These are phyloP conservation scores for Dichotomopilus funicola DNA, from an alignment of 2,329 filamentous ascomycete genomes.

Conservation along the genomic window DNA sequence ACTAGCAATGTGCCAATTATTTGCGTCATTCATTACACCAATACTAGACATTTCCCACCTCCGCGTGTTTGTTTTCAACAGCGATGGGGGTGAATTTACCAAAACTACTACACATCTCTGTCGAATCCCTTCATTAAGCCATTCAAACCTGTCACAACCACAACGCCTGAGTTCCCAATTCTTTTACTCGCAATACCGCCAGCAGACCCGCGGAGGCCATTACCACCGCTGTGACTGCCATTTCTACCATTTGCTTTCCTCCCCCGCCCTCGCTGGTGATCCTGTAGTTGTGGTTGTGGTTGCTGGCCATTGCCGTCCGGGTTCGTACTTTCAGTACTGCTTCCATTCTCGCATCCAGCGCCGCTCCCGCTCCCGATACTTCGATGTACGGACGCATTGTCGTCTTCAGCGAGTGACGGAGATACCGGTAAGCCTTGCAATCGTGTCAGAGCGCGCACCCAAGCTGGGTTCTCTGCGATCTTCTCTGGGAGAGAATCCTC, in stretches of 20 bases:
- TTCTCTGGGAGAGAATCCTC: conserved; percentile 37
- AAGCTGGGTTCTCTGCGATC: conserved; percentile 39
- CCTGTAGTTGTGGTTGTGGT: not conserved
- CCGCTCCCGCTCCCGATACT: too few species aligned
- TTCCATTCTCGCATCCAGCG: not conserved
- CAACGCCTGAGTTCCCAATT: not conserved
- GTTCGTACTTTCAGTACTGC: too few species aligned
- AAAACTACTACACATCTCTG: not conserved
- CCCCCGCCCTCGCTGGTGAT: not conserved
- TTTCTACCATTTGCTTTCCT: not conserved
- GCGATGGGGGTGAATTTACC: too few species aligned
- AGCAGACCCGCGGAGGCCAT: not conserved
- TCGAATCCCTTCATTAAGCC: not conserved
- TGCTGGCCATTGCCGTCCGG: not conserved
- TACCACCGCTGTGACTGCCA: not conserved
- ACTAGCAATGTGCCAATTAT: too few species aligned
- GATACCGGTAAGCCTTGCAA: conserved; percentile 10
- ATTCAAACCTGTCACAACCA: conserved; percentile 1
- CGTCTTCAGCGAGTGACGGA: too few species aligned
- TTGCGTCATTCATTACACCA: too few species aligned
- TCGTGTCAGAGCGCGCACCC: conserved; percentile 37
- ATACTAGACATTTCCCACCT: too few species aligned
- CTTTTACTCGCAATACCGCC: not conserved
- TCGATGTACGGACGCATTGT: too few species aligned
- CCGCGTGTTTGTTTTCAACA: too few species aligned